Conservation (phyloP, 768 basidiomycete genomes). For the Boletus sp. region DNA sequence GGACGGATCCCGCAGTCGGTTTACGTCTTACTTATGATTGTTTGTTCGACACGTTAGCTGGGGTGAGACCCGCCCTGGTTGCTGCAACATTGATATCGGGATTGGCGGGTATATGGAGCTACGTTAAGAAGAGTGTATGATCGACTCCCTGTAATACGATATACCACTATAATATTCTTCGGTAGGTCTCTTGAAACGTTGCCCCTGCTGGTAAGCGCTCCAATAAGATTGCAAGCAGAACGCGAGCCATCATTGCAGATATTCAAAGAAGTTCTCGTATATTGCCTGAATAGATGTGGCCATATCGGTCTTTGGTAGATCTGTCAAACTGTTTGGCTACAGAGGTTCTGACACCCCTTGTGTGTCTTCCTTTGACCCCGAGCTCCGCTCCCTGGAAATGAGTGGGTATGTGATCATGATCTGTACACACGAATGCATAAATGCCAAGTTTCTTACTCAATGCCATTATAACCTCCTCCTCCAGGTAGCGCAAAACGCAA, state of each 20-base stretch:
- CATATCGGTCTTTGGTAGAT: conserved; percentile 35
- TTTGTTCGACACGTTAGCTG: conserved; percentile 61
- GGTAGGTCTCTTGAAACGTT: conserved; percentile 30
- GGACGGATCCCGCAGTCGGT: conserved; percentile 34
- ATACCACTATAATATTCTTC: conserved; percentile 46
- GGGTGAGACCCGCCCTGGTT: conserved; percentile 83
- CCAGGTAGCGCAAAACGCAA: conserved; percentile 20
- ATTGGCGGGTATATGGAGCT: conserved; percentile 91
- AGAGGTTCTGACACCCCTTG: conserved; percentile 35
- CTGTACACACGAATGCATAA: conserved; percentile 36
- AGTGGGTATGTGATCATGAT: conserved; percentile 36
- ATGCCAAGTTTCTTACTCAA: conserved; percentile 35
- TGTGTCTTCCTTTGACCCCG: conserved; percentile 38
- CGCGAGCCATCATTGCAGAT: conserved; percentile 17
- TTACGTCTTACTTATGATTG: conserved; percentile 36
- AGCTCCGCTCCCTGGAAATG: conserved; percentile 41
- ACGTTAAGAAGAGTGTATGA: conserved; percentile 87
- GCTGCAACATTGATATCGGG: conserved; percentile 88
- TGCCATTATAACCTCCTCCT: conserved; percentile 30
- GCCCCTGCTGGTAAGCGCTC: conserved; percentile 24
- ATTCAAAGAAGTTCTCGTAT: conserved; percentile 31
- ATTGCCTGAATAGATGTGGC: conserved; percentile 29
- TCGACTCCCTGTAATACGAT: conserved; percentile 39
- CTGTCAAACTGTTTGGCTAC: conserved; percentile 34
- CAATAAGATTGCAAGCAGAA: conserved; percentile 23